Conservation (phyloP, 164 flowering plant species). For the Chimonanthus salicifolius region DNA sequence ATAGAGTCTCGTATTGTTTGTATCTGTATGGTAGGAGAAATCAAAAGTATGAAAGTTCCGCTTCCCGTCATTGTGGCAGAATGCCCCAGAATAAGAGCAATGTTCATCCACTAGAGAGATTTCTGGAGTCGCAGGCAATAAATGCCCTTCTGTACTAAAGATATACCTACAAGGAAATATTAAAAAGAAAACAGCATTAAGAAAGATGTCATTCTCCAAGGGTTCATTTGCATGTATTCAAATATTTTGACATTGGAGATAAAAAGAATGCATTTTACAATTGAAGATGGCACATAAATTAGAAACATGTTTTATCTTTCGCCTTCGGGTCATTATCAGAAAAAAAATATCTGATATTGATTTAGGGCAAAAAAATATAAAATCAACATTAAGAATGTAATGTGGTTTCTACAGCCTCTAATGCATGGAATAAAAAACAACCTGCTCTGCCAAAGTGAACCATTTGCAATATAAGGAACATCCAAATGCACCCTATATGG, state of each 20-base stretch:
- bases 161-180: constrained; percentile 49
- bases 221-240: not conserved
- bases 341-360: not conserved
- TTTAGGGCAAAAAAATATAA: not conserved
- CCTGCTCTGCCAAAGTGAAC: not conserved
- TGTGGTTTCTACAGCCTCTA: not conserved
- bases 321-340: no score
- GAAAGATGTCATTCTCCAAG: not conserved
- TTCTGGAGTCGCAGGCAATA: constrained; percentile 82
- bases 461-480: not conserved
- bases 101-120: constrained; percentile 74
- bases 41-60: constrained; percentile 21
- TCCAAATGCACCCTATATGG: not conserved
- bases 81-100: constrained; percentile 86
- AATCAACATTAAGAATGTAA: not conserved
- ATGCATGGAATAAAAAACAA: not conserved
- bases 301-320: no score
- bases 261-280: no score
- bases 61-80: constrained; percentile 41
- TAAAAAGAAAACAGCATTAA: not conserved
- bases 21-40: constrained; percentile 28
- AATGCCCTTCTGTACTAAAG: constrained; percentile 96
- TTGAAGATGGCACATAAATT: no score
- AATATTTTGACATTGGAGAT: no score
- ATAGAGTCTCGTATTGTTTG: constrained; percentile 24